phyloP scores from a whole-genome alignment of 768 basidiomycete species.

The Pisolithus orientalis region DNA sequence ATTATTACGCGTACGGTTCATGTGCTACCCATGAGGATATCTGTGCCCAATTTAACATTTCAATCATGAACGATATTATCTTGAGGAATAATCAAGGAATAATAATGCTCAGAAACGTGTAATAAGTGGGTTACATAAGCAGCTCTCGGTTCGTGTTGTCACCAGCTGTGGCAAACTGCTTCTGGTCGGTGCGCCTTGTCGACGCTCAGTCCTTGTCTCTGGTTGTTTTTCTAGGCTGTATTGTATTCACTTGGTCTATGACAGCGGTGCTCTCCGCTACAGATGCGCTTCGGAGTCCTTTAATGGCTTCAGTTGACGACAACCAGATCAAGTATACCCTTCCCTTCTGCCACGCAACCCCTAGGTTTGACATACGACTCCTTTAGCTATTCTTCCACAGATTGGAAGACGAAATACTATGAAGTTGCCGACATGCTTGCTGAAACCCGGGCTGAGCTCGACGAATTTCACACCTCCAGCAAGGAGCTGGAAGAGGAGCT shows the following conservation, averaged over 20 bases:
- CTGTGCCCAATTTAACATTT: no score
- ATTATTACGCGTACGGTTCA: no score
- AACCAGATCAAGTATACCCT: slow-evolving; percentile 47
- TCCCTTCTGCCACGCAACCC: slow-evolving; percentile 10
- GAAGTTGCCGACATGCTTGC: slow-evolving; percentile 80
- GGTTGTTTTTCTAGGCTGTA: slow-evolving; percentile 19
- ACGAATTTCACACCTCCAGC: slow-evolving; percentile 81
- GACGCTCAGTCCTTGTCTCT: background rate
- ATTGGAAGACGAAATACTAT: slow-evolving; percentile 77
- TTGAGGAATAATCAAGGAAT: no score
- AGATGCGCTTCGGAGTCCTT: slow-evolving; percentile 52
- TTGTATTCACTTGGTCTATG: slow-evolving; percentile 33
- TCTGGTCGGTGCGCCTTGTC: no score
- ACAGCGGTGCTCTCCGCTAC: slow-evolving; percentile 59
- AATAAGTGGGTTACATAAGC: no score
- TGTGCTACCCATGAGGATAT: no score
- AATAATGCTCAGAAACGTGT: no score
- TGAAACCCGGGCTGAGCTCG: slow-evolving; percentile 79
- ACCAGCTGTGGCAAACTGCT: no score
- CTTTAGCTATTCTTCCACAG: slow-evolving; percentile 50
- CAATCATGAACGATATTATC: no score
- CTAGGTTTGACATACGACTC: slow-evolving; percentile 12
- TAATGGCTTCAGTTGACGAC: slow-evolving; percentile 59
- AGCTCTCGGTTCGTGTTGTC: no score
- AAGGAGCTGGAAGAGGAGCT: slow-evolving; percentile 92